Evolutionary conservation across 768 basidiomycete species (phyloP).

Genomic region (Rhodotorula sphaerocarpa): DNA sequence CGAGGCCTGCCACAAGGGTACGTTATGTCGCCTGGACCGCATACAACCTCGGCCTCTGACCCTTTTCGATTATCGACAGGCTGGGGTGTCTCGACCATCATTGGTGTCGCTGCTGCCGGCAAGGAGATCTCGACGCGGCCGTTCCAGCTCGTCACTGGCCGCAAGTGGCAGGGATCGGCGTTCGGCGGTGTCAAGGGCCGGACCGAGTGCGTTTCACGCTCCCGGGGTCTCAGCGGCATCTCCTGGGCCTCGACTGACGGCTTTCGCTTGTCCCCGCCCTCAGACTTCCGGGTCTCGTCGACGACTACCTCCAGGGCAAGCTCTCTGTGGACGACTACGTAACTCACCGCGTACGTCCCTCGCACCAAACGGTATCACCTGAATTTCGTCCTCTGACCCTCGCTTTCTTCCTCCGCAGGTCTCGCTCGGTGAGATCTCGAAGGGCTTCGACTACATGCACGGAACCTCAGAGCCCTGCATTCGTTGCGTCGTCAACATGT

Average conservation of each 20-base stretch:
- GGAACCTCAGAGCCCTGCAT: constrained; percentile 83
- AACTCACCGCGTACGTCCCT: constrained; percentile 62
- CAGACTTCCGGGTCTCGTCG: constrained; percentile 31
- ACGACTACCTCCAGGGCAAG: constrained; percentile 71
- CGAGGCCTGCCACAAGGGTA: constrained; percentile 96
- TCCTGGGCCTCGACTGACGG: too few species aligned
- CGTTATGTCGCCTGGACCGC: background rate
- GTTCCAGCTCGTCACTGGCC: constrained; percentile 70
- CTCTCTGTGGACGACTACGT: constrained; percentile 91
- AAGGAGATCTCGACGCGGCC: constrained; percentile 88
- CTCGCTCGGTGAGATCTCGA: constrained; percentile 95
- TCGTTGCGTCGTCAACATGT: constrained; percentile 89
- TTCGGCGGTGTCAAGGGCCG: constrained; percentile 98
- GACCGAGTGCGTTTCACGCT: constrained; percentile 62
- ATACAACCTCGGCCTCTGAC: background rate
- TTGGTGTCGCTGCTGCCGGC: constrained; percentile 94
- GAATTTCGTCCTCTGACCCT: background rate
- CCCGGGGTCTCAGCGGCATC: too few species aligned
- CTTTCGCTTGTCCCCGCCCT: background rate
- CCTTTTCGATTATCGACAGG: constrained; percentile 11
- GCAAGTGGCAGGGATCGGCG: constrained; percentile 87
- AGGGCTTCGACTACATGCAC: constrained; percentile 52
- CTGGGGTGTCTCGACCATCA: constrained; percentile 92
- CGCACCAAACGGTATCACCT: constrained; percentile 44
- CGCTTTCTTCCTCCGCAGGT: constrained; percentile 57